Base-by-base conservation (phyloP, 1,284 basidiomycete genomes). In the Ganoderma multipileum region DNA sequence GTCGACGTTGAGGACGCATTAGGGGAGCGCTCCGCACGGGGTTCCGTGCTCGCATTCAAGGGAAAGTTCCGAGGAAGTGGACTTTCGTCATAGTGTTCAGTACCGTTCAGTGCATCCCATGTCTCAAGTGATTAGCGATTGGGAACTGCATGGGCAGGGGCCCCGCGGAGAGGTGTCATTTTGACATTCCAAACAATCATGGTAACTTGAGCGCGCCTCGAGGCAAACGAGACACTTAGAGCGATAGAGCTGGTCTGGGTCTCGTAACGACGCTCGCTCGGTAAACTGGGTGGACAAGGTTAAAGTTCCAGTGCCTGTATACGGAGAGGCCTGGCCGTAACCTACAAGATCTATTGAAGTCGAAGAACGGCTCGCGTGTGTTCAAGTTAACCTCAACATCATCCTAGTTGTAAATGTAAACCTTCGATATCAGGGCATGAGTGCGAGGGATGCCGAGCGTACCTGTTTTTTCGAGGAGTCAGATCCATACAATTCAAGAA, bases 251-350 rank as follows among this genome's bases (percentile, higher is more conserved):
- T 26, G 36, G 36, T 23, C 58, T 6, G 23, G 38, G 11, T 11
- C 58, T 23, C 18, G n/a, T 20, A 18, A 38, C 33, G 52, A 58
- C 55, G 18, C 55, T 38, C 55, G 18, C 55, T 38, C 55, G 18
- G 55, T 20, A 58, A 33, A 36, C 8, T 8, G n/a, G 36, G 14
- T 16, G 20, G 38, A 28, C 23, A 28, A 60, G 58, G 38, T n/a
- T 58, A 61, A 16, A 20, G 60, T 42, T 65, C 42, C 28, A 61
- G 36, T 61, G 50, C 65, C 65, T 55, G 54, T 50, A 50, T 58
- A 30, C 42, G 58, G 58, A 41, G 16, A 44, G 59, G 28, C 11
- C 65, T 57, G 18, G 36, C 20, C 52, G 65, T 36, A 47, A 66
- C 50, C 28, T 44, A 61, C 44, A 39, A 20, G 20, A 26, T 57